phyloP scores from a whole-genome alignment of 2,329 filamentous ascomycete genomes.

The Penicillium nordicum region DNA sequence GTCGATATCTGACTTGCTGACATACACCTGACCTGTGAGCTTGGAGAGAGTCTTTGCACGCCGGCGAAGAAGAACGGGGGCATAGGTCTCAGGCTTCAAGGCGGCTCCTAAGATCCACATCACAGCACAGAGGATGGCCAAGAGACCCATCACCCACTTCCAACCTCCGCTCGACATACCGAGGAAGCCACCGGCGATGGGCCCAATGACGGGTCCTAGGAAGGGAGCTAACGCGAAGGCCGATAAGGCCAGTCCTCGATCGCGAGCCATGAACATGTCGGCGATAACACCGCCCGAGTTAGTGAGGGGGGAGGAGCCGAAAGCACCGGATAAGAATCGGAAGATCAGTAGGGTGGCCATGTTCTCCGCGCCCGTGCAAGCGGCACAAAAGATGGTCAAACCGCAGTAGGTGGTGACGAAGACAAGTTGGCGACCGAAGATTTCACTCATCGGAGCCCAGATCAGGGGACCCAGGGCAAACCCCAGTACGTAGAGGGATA shows the following conservation, averaged over 20 bases:
- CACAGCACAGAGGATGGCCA: constrained; percentile 60
- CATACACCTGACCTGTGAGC: constrained; percentile 49
- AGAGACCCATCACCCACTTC: constrained; percentile 66
- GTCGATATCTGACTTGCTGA: constrained; percentile 39
- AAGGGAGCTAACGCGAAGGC: constrained; percentile 66
- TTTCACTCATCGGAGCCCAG: constrained; percentile 42
- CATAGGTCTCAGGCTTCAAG: constrained; percentile 43
- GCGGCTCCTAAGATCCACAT: constrained; percentile 47
- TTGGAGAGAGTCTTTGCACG: constrained; percentile 50
- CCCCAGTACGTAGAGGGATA: constrained; percentile 47
- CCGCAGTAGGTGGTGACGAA: constrained; percentile 35
- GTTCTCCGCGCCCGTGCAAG: constrained; percentile 55
- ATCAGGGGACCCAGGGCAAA: constrained; percentile 47
- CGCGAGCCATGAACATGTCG: constrained; percentile 55
- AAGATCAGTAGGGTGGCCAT: constrained; percentile 62
- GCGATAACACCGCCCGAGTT: constrained; percentile 62
- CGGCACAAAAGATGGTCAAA: constrained; percentile 61
- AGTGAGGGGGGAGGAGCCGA: constrained; percentile 60
- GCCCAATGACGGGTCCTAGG: constrained; percentile 62
- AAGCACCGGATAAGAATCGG: constrained; percentile 63
- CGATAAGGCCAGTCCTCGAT: constrained; percentile 58
- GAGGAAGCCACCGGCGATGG: constrained; percentile 65
- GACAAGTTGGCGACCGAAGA: constrained; percentile 38
- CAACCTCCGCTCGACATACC: constrained; percentile 59
- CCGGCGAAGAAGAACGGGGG: constrained; percentile 50